Evolutionary conservation across 257 asterid genomes (phyloP).

Genomic region (Ilex aquifolium): DNA sequence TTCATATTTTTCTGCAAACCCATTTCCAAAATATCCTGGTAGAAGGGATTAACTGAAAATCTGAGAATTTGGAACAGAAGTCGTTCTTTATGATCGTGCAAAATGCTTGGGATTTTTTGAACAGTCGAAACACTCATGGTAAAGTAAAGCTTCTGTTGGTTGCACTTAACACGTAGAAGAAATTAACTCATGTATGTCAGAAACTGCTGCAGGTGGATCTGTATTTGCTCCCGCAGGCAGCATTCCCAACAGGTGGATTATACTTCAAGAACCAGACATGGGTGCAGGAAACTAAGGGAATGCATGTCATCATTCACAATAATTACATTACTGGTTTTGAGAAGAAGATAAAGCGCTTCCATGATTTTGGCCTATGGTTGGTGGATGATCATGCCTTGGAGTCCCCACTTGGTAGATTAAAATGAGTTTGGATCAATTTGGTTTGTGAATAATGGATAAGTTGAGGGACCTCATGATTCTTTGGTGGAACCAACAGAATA

Average conservation of each 20-base stretch:
- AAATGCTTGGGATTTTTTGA: too few species aligned
- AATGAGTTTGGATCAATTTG: too few species aligned
- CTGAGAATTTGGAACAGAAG: too few species aligned
- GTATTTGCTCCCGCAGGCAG: constrained; percentile 82
- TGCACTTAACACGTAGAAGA: background rate
- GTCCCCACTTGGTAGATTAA: constrained; percentile 69
- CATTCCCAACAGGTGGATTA: constrained; percentile 95
- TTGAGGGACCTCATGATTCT: too few species aligned
- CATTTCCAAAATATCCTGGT: too few species aligned
- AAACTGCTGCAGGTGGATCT: constrained; percentile 66
- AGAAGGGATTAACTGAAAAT: too few species aligned
- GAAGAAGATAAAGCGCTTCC: constrained; percentile 80
- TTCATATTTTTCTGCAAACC: too few species aligned
- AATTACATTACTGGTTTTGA: constrained; percentile 88
- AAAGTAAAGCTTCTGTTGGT: too few species aligned
- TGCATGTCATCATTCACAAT: constrained; percentile 83
- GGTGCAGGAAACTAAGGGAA: constrained; percentile 85
- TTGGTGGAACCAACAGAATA: too few species aligned
- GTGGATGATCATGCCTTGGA: constrained; percentile 71
- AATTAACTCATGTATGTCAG: constrained; percentile 1
- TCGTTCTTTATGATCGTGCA: too few species aligned
- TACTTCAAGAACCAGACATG: constrained; percentile 94
- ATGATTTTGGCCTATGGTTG: constrained; percentile 82
- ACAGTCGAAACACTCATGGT: too few species aligned
- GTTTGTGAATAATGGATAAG: too few species aligned